Evolutionary conservation across 208 protist genomes (phyloP), one percentile per base, ranked within the genome.

Genomic region (Acanthamoeba pearcei): DNA sequence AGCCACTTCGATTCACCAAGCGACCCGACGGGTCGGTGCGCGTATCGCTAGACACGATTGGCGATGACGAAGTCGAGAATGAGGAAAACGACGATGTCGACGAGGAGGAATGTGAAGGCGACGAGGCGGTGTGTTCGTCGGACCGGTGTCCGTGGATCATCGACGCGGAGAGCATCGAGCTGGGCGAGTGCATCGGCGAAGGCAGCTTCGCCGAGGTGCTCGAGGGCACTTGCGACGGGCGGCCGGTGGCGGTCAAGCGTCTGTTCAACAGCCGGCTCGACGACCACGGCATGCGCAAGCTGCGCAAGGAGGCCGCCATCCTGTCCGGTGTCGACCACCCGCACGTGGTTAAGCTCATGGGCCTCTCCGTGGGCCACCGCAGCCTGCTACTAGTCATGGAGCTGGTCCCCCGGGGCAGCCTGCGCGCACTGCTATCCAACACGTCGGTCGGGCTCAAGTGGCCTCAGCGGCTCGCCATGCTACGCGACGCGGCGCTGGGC

Each of bases 331-430:
- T 91, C n/a, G 22, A 68, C 51, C 83, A 91, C 60, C 83, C 83
- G 22, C 70, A 27, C 60, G 13, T 91, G 5, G 83, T 91, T 51
- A 19, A 29, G 27, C 29, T 91, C 55, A 68, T 91, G n/a, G 83
- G 83, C 53, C 22, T n/a, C 83, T 97, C 86, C 57, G 76, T 88
- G 24, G 92, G 32, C n/a, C 24, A 82, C 72, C 95, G 96, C n/a
- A 90, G 97, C 62, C 88, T 97, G 93, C 96, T 91, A n/a, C 89
- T 97, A 49, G 96, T 95, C 32, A 95, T 95, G 64, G 95, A 97
- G n/a, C 96, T 93, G 46, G 96, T 97, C 72, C 35, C 66, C 29
- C 46, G 85, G 1, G 96, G 96, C 49, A 95, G 57, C 49, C 91
- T 97, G 24, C 95, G 96, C 35, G 35, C 83, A 10, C 80, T 97